These are phyloP conservation scores for Aspergillus transmontanensis DNA, from an alignment of 2,329 filamentous ascomycete species.

Conservation along the genomic window DNA sequence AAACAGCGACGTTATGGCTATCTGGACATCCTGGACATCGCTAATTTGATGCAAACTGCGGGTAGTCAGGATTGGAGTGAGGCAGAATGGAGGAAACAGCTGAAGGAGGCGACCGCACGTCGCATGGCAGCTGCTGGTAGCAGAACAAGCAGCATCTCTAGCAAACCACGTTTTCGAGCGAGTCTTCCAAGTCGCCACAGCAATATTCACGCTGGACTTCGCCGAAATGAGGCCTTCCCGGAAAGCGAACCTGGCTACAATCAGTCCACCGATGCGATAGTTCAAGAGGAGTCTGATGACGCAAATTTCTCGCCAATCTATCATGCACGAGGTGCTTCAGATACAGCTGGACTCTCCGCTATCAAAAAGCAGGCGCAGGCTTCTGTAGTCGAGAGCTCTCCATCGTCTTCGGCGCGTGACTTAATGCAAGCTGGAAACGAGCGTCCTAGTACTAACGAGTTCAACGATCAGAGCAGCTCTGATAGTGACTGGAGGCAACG, in stretches of 20 bases:
- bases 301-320: slow-evolving; percentile 23
- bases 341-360: slow-evolving; percentile 30
- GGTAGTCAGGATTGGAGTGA: slow-evolving; percentile 80
- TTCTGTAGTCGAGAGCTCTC: slow-evolving; percentile 32
- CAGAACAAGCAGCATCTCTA: slow-evolving; percentile 58
- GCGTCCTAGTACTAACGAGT: slow-evolving; percentile 26
- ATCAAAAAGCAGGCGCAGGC: slow-evolving; percentile 16
- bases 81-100: slow-evolving; percentile 81
- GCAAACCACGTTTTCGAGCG: slow-evolving; percentile 46
- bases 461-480: slow-evolving; percentile 43
- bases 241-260: slow-evolving; percentile 32
- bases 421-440: slow-evolving; percentile 27
- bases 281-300: slow-evolving; percentile 29
- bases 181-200: slow-evolving; percentile 40
- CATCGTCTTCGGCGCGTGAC: slow-evolving; percentile 42
- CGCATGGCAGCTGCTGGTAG: slow-evolving; percentile 42
- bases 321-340: slow-evolving; percentile 36
- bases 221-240: slow-evolving; percentile 22
- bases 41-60: slow-evolving; percentile 73
- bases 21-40: slow-evolving; percentile 83
- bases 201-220: slow-evolving; percentile 36
- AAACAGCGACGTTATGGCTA: slow-evolving; percentile 87
- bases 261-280: slow-evolving; percentile 40
- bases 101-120: slow-evolving; percentile 81
- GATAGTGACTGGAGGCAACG: slow-evolving; percentile 39